Percentiles rank a stretch among this genome's conserved stretches.
Evolutionary conservation across 2,329 filamentous ascomycete genomes (phyloP).

Genomic region (Phyllosticta citrichinensis): DNA sequence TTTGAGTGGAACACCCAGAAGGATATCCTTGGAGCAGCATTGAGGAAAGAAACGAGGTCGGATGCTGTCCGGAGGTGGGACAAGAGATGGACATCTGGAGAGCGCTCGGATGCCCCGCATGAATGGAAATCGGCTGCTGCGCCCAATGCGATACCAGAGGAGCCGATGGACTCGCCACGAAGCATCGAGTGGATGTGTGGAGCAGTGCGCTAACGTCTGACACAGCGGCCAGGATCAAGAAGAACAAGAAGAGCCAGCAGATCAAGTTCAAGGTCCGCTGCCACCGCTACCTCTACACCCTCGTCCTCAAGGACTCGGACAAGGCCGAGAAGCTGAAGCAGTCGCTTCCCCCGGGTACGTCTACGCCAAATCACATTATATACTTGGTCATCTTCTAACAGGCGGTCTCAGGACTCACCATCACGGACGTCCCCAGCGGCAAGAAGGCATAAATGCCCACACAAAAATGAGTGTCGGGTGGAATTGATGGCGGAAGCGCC

Average conservation of each 20-base stretch:
- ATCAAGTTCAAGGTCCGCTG: constrained; percentile 99
- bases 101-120: not conserved
- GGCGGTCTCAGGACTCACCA: constrained; percentile 41
- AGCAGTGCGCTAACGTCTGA: not conserved
- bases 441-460: constrained; percentile 36
- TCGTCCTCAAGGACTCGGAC: constrained; percentile 95
- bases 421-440: constrained; percentile 43
- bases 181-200: not conserved
- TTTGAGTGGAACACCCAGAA: not conserved
- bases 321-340: constrained; percentile 99
- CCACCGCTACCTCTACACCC: constrained; percentile 91
- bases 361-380: not conserved
- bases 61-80: not conserved
- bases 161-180: not conserved
- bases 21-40: not conserved
- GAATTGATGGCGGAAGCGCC: not conserved
- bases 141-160: not conserved
- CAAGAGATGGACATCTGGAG: not conserved
- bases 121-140: not conserved
- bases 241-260: constrained; percentile 79
- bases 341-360: constrained; percentile 89
- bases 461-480: not conserved
- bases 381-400: not conserved
- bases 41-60: not conserved
- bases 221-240: constrained; percentile 54